Evolutionary conservation across 2,329 filamentous ascomycete genomes (phyloP).

Genomic region (Scedosporium minutisporum): DNA sequence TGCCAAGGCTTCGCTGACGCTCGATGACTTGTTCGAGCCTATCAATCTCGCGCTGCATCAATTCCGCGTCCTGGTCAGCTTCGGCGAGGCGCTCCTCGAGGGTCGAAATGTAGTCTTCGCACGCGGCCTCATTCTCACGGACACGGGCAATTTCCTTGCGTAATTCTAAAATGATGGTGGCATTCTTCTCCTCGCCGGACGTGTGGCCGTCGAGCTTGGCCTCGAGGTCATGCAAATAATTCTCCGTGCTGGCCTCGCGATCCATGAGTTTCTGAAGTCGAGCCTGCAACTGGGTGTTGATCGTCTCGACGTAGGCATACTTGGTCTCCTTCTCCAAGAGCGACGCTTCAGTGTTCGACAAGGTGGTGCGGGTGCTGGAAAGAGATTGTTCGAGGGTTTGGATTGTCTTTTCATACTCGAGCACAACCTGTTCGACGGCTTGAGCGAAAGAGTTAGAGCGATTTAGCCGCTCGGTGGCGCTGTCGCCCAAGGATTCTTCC

Average conservation of each 20-base stretch:
- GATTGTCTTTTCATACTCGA: conserved; percentile 98
- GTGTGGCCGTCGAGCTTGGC: conserved; percentile 82
- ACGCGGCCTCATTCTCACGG: conserved; percentile 80
- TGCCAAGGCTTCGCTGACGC: conserved; percentile 86
- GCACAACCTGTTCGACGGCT: conserved; percentile 88
- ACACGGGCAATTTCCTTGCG: conserved; percentile 84
- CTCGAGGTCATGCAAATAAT: conserved; percentile 87
- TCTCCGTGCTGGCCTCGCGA: conserved; percentile 82
- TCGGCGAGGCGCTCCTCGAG: conserved; percentile 92
- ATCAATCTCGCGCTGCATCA: conserved; percentile 96
- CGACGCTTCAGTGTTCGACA: conserved; percentile 76
- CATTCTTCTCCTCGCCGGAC: conserved; percentile 86
- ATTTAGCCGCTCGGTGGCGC: conserved; percentile 77
- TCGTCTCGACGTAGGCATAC: conserved; percentile 84
- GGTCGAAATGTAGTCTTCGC: conserved; percentile 95
- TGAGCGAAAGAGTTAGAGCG: conserved; percentile 93
- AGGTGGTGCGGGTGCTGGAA: conserved; percentile 72
- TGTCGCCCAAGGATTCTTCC: conserved; percentile 58
- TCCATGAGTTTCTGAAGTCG: conserved; percentile 90
- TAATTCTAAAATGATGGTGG: conserved; percentile 73
- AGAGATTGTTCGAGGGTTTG: conserved; percentile 86
- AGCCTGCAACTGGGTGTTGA: conserved; percentile 80
- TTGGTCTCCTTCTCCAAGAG: conserved; percentile 90
- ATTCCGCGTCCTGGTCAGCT: conserved; percentile 86
- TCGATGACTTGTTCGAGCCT: conserved; percentile 91